Evolutionary conservation across 108 stramenopile species (phyloP).

Genomic region (Conticribra weissflogii): DNA sequence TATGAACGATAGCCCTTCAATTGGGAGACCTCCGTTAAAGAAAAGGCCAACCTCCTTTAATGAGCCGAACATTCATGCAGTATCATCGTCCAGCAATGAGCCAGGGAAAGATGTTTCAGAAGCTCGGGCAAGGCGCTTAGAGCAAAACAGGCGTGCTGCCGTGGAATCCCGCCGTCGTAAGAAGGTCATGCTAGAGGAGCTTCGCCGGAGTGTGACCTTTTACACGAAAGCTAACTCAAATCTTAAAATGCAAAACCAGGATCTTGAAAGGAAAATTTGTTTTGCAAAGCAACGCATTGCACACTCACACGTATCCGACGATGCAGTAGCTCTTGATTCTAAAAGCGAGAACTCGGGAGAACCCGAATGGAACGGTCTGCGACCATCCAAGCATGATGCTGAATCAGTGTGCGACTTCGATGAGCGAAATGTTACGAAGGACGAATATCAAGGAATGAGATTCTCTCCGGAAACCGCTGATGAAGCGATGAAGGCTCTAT

Average conservation of each 20-base stretch:
- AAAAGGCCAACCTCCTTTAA: no score
- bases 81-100: no score
- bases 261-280: constrained; percentile 28
- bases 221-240: constrained; percentile 42
- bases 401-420: no score
- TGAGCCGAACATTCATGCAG: no score
- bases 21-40: no score
- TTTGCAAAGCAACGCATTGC: constrained; percentile 25
- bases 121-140: constrained; percentile 27
- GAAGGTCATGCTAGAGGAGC: constrained; percentile 44
- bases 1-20: no score
- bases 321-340: background rate
- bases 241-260: constrained; percentile 26
- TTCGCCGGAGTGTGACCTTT: constrained; percentile 29
- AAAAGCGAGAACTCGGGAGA: no score
- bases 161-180: constrained; percentile 41
- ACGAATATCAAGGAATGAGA: constrained; percentile 13
- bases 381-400: no score
- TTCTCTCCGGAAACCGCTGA: constrained; percentile 3
- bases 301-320: background rate
- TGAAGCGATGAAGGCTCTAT: constrained; percentile 5
- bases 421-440: constrained; percentile 2
- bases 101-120: constrained; percentile 3
- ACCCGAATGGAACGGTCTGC: no score
- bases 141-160: constrained; percentile 44